Base-by-base conservation (phyloP, 2,329 filamentous ascomycete species). In the Triangularia setosa region DNA sequence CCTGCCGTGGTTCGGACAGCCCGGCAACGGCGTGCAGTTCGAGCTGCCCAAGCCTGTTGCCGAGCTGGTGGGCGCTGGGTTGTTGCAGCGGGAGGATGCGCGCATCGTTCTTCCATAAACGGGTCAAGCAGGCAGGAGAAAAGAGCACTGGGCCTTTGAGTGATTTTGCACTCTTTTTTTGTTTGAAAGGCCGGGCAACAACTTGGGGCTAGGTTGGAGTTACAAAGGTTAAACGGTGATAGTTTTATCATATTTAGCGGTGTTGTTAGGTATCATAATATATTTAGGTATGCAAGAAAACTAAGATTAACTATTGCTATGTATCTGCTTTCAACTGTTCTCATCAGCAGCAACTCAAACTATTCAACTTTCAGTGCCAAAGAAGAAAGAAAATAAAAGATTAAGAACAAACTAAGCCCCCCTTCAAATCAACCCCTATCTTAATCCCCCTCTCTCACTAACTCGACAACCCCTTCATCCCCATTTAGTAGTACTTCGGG, bases 1-100 rank as follows among this genome's bases (percentile, higher is more conserved):
- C 65, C 77, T 78, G 1, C 75, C 78, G 8, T 83, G 78, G 80
- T 84, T 83, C 64, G 79, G 79, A 8, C 81, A 84, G 73, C 80
- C 79, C 0, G 82, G 82, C 0, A 74, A 81, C 40, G 81, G 81
- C 35, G 70, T 79, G 53, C 75, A 73, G 68, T 73, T 73, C 54
- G 64, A 64, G 66, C 55, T 72, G 24, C 73, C 68, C 9, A 64
- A 62, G 3, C 74, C 67, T 52, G 73, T 80, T 2, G 58, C 69
- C 28, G 64, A 64, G 2, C 67, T 81, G 63, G 58, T 80, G n/a
- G 65, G 67, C 4, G 68, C 66, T 1, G 76, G 76, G 0, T 76
- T 69, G 60, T 61, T 80, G 59, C 70, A 72, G 58, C 68, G 72
- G 18, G 72, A 75, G 35, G 71, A 75, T 56, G 69, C 67, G 16